Evolutionary conservation across 176 grass and related monocot species (phyloP).

Genomic region (Cenchrus fungigraminus): DNA sequence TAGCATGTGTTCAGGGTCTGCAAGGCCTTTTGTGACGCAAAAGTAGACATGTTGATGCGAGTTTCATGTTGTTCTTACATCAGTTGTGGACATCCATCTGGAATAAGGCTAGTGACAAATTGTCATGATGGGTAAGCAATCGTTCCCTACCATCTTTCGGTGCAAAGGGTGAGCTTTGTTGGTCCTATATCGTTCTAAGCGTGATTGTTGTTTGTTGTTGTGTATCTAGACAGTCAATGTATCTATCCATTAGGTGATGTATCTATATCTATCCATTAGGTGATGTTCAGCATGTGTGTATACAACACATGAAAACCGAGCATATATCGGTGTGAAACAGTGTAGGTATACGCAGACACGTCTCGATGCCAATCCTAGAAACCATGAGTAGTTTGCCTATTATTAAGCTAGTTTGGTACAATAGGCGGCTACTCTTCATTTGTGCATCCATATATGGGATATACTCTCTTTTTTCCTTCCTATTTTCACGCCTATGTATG

Average conservation of each 20-base stretch:
- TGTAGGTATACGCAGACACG: too few relatives aligned
- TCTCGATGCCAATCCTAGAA: not conserved
- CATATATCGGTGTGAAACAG: not conserved
- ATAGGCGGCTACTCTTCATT: not conserved
- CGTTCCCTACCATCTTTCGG: not conserved
- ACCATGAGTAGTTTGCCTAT: not conserved
- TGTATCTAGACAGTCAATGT: not conserved
- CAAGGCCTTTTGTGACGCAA: not conserved
- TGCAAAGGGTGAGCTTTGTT: not conserved
- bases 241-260: not conserved
- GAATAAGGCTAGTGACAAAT: not conserved
- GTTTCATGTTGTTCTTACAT: not conserved
- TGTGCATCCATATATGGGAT: not conserved
- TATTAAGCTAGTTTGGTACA: not conserved
- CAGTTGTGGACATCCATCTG: not conserved
- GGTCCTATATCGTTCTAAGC: too few relatives aligned
- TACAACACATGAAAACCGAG: not conserved
- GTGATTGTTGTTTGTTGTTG: not conserved
- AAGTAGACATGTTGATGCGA: not conserved
- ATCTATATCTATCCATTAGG: too few relatives aligned
- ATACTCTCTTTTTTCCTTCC: not conserved
- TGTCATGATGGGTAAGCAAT: not conserved
- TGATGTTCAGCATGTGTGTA: not conserved
- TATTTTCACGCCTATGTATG: too few relatives aligned
- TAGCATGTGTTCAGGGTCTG: not conserved